Evolutionary conservation across 1,139 yeast species (phyloP).

Genomic region (Diutina rugosa): DNA sequence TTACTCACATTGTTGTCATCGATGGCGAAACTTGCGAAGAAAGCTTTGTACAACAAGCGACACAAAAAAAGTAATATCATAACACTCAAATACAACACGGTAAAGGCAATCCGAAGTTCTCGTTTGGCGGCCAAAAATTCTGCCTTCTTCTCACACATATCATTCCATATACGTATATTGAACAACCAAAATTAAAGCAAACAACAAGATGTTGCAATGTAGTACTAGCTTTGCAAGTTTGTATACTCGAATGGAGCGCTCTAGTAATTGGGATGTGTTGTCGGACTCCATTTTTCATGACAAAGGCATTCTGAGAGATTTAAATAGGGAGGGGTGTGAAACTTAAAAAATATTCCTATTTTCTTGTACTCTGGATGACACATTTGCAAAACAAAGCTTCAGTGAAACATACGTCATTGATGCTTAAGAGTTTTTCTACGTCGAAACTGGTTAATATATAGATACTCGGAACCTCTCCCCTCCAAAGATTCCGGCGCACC

Average conservation of each 20-base stretch:
- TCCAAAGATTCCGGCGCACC: no score
- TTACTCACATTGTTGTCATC: neutral
- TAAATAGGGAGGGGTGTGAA: neutral
- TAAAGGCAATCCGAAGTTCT: neutral
- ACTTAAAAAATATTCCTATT: neutral
- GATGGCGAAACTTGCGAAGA: neutral
- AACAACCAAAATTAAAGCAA: neutral
- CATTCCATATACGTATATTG: neutral
- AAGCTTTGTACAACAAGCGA: neutral
- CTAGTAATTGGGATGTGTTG: neutral
- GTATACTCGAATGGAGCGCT: neutral
- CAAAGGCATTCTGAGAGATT: neutral
- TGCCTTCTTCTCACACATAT: neutral
- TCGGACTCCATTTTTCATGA: neutral
- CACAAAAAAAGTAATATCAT: neutral
- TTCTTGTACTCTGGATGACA: no score
- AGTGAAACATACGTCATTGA: no score
- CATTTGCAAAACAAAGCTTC: no score
- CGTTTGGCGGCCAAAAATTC: neutral
- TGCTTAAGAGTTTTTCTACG: no score
- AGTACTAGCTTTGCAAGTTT: neutral
- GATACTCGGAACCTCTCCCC: no score
- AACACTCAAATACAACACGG: neutral
- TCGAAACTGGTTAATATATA: no score
- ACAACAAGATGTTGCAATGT: neutral